Percentiles rank a stretch among this genome's conserved stretches.
Evolutionary conservation across 495 filamentous ascomycete species (phyloP).

Genomic region (Podospora pseudoanserina): DNA sequence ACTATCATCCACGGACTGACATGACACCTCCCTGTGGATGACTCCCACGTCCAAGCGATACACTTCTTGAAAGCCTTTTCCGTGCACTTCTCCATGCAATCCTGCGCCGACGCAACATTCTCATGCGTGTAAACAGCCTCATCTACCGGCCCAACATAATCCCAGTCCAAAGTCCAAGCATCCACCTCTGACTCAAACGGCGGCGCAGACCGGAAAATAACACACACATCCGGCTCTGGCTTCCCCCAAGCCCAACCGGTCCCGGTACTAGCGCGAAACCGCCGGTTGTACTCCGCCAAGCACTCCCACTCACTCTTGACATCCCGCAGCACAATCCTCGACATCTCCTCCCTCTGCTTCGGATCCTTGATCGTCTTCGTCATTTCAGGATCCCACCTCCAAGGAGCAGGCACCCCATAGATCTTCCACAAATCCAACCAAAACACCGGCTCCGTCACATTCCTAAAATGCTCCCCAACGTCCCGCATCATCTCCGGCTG

Average conservation of each 20-base stretch:
- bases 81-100: slow-evolving; percentile 5
- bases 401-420: slow-evolving; percentile 32
- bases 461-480: slow-evolving; percentile 35
- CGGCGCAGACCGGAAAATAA: background rate
- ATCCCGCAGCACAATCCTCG: slow-evolving; percentile 28
- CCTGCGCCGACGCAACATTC: slow-evolving; percentile 27
- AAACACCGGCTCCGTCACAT: slow-evolving; percentile 32
- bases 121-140: slow-evolving; percentile 28
- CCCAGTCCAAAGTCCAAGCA: slow-evolving; percentile 22
- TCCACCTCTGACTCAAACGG: background rate
- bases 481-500: slow-evolving; percentile 33
- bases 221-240: background rate
- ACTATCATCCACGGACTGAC: slow-evolving; percentile 45
- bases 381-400: slow-evolving; percentile 27
- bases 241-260: background rate
- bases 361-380: slow-evolving; percentile 34
- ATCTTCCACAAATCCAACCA: slow-evolving; percentile 42
- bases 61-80: slow-evolving; percentile 20
- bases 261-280: background rate
- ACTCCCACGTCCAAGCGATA: slow-evolving; percentile 46
- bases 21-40: slow-evolving; percentile 28
- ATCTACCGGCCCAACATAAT: slow-evolving; percentile 37
- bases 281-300: slow-evolving; percentile 26
- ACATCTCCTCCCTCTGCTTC: slow-evolving; percentile 37
- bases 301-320: slow-evolving; percentile 29